Conservation (phyloP, 805 yeast genomes). For the Starmerella stigmatis region DNA sequence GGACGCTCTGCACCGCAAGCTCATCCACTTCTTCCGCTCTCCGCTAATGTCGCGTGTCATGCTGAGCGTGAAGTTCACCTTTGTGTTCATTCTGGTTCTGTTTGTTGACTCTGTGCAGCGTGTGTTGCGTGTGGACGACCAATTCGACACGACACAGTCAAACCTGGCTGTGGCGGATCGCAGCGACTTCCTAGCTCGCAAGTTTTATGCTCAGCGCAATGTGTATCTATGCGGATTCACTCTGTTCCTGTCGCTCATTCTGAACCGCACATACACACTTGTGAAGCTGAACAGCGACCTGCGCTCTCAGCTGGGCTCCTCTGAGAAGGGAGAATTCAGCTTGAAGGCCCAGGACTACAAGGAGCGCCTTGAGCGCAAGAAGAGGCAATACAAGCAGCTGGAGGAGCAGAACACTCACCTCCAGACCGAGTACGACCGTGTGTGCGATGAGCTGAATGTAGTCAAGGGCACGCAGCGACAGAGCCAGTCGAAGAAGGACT, state of each 20-base stretch:
- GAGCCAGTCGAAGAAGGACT: conserved; percentile 1
- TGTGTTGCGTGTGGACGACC: conserved; percentile 54
- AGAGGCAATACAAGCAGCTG: conserved; percentile 53
- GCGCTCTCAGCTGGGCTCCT: conserved; percentile 19
- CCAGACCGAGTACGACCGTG: conserved; percentile 49
- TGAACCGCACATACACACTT: conserved; percentile 71
- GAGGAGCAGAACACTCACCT: conserved; percentile 65
- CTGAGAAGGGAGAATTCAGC: conserved; percentile 44
- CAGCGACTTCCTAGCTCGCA: conserved; percentile 76
- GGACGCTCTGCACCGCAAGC: conserved; percentile 53
- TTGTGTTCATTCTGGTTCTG: conserved; percentile 72
- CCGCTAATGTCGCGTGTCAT: conserved; percentile 62
- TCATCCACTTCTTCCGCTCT: conserved; percentile 50
- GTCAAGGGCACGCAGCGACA: conserved; percentile 16
- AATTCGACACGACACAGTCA: conserved; percentile 36
- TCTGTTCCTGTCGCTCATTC: conserved; percentile 72
- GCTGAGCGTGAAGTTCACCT: conserved; percentile 66
- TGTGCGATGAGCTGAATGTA: conserved; percentile 32
- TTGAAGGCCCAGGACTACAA: conserved; percentile 41
- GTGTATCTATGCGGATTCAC: conserved; percentile 94
- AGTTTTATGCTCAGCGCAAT: conserved; percentile 93
- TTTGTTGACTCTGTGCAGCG: conserved; percentile 85
- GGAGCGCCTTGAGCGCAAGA: conserved; percentile 45
- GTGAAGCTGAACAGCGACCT: conserved; percentile 51
- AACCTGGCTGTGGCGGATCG: conserved; percentile 44